These are phyloP conservation scores for Wickerhamomyces bisporus DNA, from an alignment of 805 yeast genomes.

Conservation along the genomic window DNA sequence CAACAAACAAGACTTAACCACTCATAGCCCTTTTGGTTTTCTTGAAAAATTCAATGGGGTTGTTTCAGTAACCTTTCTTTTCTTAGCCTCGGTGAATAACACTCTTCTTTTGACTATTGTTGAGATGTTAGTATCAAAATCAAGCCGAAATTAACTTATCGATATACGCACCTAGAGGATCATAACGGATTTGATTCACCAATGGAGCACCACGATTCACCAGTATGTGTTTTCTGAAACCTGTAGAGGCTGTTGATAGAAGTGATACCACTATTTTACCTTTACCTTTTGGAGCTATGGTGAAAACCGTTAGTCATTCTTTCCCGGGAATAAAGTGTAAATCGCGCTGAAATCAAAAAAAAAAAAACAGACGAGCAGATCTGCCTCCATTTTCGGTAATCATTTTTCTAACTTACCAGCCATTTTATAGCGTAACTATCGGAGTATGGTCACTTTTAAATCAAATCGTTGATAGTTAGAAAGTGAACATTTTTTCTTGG, in stretches of 20 bases:
- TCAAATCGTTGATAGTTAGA: too few species aligned
- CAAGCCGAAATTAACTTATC: too few species aligned
- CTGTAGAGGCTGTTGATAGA: conserved; percentile 87
- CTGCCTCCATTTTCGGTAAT: not conserved
- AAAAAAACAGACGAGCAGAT: not conserved
- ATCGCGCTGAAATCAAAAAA: too few species aligned
- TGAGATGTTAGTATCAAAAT: conserved; percentile 17
- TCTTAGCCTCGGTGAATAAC: conserved; percentile 80
- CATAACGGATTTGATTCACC: conserved; percentile 79
- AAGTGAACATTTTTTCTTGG: not conserved
- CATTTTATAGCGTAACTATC: conserved; percentile 2
- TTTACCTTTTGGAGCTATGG: conserved; percentile 60
- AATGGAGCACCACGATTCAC: conserved; percentile 79
- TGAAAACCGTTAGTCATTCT: conserved; percentile 1
- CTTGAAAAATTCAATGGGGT: conserved; percentile 46
- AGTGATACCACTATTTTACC: conserved; percentile 74
- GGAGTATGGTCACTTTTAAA: too few species aligned
- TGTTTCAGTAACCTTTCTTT: conserved; percentile 57
- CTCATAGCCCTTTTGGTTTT: conserved; percentile 23
- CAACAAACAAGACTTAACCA: too few species aligned
- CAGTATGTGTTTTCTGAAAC: conserved; percentile 73
- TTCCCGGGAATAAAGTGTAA: too few species aligned
- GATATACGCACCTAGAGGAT: conserved; percentile 59
- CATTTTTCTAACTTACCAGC: conserved; percentile 15
- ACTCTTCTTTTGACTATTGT: conserved; percentile 76